Conservation (phyloP, 345 rosid genomes). For the Eucalyptus melliodora region DNA sequence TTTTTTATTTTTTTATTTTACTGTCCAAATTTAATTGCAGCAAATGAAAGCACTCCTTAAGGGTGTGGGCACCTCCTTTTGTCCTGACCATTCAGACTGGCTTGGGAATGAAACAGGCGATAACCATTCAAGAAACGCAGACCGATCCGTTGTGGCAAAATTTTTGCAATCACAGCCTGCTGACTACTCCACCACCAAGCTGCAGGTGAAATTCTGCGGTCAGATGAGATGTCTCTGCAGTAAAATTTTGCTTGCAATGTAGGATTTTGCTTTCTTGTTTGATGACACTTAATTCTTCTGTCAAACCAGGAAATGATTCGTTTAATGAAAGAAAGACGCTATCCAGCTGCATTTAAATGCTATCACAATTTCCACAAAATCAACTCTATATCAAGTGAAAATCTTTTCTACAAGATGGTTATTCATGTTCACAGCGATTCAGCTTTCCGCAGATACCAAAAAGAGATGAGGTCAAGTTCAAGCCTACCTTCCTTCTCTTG, state of each 20-base stretch:
- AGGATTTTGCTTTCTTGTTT: neutral
- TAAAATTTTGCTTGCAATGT: neutral
- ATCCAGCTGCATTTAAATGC: conserved; percentile 78
- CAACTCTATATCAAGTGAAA: conserved; percentile 47
- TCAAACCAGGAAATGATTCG: conserved; percentile 73
- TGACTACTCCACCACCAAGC: conserved; percentile 68
- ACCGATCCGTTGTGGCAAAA: conserved; percentile 69
- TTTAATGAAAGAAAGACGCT: conserved; percentile 70
- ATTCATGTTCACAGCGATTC: conserved; percentile 90
- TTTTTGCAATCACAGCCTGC: conserved; percentile 76
- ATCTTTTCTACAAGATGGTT: conserved; percentile 79
- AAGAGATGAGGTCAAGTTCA: conserved; percentile 77
- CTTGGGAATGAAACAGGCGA: conserved; percentile 43
- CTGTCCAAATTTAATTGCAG: conserved; percentile 26
- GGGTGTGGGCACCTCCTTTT: conserved; percentile 66
- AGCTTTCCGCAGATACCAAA: conserved; percentile 79
- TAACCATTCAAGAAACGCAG: conserved; percentile 59
- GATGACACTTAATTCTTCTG: neutral
- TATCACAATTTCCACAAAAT: conserved; percentile 77
- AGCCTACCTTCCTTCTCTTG: neutral
- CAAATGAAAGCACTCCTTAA: conserved; percentile 81
- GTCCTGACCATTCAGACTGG: conserved; percentile 76
- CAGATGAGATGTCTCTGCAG: neutral
- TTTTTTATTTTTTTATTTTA: neutral
- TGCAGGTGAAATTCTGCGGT: conserved; percentile 46